Conservation (phyloP, 768 basidiomycete species). For the Tephrocybe rancida region DNA sequence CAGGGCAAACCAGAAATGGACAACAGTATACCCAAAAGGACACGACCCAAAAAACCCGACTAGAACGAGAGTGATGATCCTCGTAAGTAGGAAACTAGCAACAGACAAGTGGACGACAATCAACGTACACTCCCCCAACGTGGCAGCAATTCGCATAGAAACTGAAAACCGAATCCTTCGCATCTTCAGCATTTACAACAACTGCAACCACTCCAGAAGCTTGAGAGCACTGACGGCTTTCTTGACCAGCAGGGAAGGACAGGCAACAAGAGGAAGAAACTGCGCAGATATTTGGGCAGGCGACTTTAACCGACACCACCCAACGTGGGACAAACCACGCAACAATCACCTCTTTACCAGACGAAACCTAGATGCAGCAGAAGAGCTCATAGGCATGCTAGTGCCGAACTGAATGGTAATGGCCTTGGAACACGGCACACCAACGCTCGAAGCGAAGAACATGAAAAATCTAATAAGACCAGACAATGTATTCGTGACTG, state of each 20-base stretch:
- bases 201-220: slow-evolving; percentile 24
- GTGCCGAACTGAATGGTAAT: slow-evolving; percentile 29
- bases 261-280: background rate
- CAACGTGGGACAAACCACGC: slow-evolving; percentile 35
- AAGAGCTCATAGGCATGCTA: slow-evolving; percentile 28
- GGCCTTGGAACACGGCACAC: slow-evolving; percentile 31
- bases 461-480: slow-evolving; percentile 32
- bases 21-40: slow-evolving; percentile 11
- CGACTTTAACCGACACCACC: slow-evolving; percentile 45
- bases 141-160: slow-evolving; percentile 24
- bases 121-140: slow-evolving; percentile 19
- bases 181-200: slow-evolving; percentile 42
- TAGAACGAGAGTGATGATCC: slow-evolving; percentile 15
- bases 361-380: slow-evolving; percentile 17
- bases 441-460: slow-evolving; percentile 30
- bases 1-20: slow-evolving; percentile 11
- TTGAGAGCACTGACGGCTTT: slow-evolving; percentile 13
- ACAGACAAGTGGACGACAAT: slow-evolving; percentile 27
- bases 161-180: slow-evolving; percentile 16
- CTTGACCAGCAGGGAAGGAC: background rate
- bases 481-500: too few species aligned
- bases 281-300: slow-evolving; percentile 27
- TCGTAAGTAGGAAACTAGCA: slow-evolving; percentile 17
- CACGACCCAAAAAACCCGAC: background rate
- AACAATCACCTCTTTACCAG: slow-evolving; percentile 37